These are phyloP conservation scores for Candida pseudocylindracea DNA, from an alignment of 1,139 yeast genomes.

Conservation along the genomic window DNA sequence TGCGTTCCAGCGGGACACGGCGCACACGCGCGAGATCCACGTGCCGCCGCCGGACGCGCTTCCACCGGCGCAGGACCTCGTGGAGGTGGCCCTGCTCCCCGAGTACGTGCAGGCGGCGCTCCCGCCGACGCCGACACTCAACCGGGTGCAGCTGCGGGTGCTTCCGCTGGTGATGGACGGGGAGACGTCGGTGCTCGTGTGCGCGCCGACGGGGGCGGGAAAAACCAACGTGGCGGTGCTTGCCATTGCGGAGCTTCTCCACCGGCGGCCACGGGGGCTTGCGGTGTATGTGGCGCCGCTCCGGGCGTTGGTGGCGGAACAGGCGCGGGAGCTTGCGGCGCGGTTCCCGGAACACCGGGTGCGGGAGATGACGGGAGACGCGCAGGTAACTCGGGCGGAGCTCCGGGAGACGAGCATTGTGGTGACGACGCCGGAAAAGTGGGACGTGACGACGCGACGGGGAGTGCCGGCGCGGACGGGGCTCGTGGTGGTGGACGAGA, in stretches of 20 bases:
- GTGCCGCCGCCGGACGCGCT: conserved; percentile 70
- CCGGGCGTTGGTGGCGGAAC: conserved; percentile 90
- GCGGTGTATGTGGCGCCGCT: conserved; percentile 85
- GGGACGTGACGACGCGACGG: conserved; percentile 67
- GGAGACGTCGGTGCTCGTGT: conserved; percentile 54
- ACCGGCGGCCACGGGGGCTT: conserved; percentile 31
- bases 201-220: conserved; percentile 99
- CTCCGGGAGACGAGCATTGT: conserved; percentile 61
- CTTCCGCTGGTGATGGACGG: conserved; percentile 53
- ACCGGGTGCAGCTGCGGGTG: conserved; percentile 68
- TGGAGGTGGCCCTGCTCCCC: conserved; percentile 45
- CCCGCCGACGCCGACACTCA: conserved; percentile 44
- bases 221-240: conserved; percentile 90
- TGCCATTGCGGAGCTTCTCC: conserved; percentile 40
- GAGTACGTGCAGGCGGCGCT: conserved; percentile 68
- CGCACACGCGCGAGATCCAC: conserved; percentile 40
- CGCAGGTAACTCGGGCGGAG: conserved; percentile 56
- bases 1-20: conserved; percentile 52
- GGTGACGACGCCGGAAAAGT: conserved; percentile 89
- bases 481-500: conserved; percentile 76
- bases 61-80: conserved; percentile 49
- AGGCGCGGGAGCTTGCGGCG: conserved; percentile 66
- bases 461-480: conserved; percentile 40
- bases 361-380: conserved; percentile 82
- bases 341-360: conserved; percentile 55